Evolutionary conservation across 805 yeast genomes (phyloP).

Genomic region (Saccharomycopsis fermentans): DNA sequence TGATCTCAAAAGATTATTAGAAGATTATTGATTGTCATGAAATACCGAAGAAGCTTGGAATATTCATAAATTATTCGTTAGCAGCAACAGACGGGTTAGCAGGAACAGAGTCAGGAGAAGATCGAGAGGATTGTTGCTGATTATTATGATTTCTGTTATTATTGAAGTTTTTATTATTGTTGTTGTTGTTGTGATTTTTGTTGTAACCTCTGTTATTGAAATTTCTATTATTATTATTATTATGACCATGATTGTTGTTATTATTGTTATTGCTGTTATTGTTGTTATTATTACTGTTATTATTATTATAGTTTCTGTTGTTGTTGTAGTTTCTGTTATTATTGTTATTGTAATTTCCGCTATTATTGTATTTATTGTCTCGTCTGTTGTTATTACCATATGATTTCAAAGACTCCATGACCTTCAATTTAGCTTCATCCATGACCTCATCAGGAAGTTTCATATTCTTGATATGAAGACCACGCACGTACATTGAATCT

Average conservation of each 20-base stretch:
- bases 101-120: background rate
- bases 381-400: slow-evolving; percentile 27
- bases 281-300: slow-evolving; percentile 20
- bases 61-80: background rate
- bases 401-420: slow-evolving; percentile 39
- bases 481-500: slow-evolving; percentile 73
- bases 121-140: background rate
- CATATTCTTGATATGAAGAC: slow-evolving; percentile 70
- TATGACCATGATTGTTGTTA: slow-evolving; percentile 14
- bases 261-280: slow-evolving; percentile 21
- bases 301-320: slow-evolving; percentile 24
- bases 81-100: background rate
- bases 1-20: background rate
- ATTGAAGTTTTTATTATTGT: background rate
- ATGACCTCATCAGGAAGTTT: slow-evolving; percentile 69
- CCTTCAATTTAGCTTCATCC: slow-evolving; percentile 64
- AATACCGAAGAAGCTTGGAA: background rate
- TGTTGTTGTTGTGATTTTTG: background rate
- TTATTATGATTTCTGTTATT: background rate
- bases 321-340: slow-evolving; percentile 23
- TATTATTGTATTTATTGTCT: slow-evolving; percentile 18
- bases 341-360: slow-evolving; percentile 25
- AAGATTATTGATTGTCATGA: background rate
- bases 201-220: background rate
- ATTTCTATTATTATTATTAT: slow-evolving; percentile 14